Evolutionary conservation across 192 early-diverging fungal genomes (phyloP), one percentile per base, ranked within the genome.

Genomic region (Coemansia sp.): DNA sequence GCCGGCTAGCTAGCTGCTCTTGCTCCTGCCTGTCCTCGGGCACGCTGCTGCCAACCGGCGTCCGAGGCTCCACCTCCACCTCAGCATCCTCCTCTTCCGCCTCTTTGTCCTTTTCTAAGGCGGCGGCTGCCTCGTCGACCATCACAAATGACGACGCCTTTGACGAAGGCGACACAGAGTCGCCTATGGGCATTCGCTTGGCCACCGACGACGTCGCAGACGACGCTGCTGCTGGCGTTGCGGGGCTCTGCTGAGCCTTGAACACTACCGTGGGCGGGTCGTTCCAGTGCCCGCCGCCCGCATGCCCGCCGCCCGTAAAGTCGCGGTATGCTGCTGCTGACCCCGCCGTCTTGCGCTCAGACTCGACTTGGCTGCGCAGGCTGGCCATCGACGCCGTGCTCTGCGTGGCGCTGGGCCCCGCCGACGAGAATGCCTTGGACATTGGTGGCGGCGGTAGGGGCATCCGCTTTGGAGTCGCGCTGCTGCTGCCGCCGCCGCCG

Each of bases 241-340:
- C 56, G 25, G 53, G 49, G 10, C 42, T 63, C 29, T 59, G 19
- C 38, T 72, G 64, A 4, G 38, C 40, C 46, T 75, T 72, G 65
- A 84, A 84, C 1, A 79, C 71, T 3, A 68, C 57, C 4, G 76
- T 68, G 41, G 83, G 78, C 40, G 83, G 83, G 64, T 84, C 83
- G 58, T 84, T 84, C 83, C 83, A 84, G 67, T 84, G 83, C 12
- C 83, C 83, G 40, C 51, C 54, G 20, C 73, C 83, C 4, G 77
- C 74, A n/a, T 80, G 71, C 0, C 78, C 73, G 14, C 57, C 59
- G 24, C 74, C 67, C 1, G 73, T 64, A 62, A 84, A 84, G 60
- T 84, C 77, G 15, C 45, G 64, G 70, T 84, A 84, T 66, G 68
- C 61, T 4, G 72, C 31, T 1, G 67, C n/a, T 7, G 67, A 57